phyloP scores from a whole-genome alignment of 164 flowering plant genomes.

The Sedum album region DNA sequence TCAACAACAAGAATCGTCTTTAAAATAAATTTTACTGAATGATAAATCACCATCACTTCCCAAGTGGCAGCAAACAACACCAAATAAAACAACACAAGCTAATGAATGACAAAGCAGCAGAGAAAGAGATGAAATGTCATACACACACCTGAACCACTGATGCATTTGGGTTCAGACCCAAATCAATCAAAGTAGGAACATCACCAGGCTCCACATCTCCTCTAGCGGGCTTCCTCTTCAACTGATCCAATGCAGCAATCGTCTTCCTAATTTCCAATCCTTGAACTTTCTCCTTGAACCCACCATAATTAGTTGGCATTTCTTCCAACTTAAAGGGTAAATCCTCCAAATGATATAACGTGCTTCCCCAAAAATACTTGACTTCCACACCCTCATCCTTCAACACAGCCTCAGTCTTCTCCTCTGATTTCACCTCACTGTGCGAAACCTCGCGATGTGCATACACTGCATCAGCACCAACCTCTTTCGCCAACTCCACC shows the following conservation, averaged over 20 bases:
- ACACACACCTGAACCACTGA: conserved; percentile 50
- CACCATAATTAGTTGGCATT: conserved; percentile 79
- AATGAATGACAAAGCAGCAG: background rate
- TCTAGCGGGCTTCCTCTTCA: conserved; percentile 63
- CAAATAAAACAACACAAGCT: background rate
- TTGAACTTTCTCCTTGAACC: conserved; percentile 74
- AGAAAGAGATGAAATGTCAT: background rate
- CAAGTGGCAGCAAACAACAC: background rate
- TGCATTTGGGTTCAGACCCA: conserved; percentile 61
- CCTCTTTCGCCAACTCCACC: conserved; percentile 58
- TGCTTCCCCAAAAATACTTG: conserved; percentile 97
- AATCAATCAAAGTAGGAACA: conserved; percentile 66
- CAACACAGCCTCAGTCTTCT: conserved; percentile 62
- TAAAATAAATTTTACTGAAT: too few species aligned
- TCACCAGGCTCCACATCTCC: conserved; percentile 91
- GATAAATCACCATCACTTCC: background rate
- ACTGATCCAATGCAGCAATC: conserved; percentile 59
- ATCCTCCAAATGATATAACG: conserved; percentile 52
- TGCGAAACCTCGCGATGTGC: conserved; percentile 68
- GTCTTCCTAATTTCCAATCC: conserved; percentile 70
- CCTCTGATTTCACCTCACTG: conserved; percentile 65
- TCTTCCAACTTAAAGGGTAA: conserved; percentile 79
- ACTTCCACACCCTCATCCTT: conserved; percentile 83
- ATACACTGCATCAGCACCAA: conserved; percentile 86
- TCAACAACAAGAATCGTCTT: background rate